A percentile compares a stretch with the other conserved stretches of the same genome.
Evolutionary conservation across 345 rosid genomes (phyloP).

Genomic region (Gossypium rotundifolium): DNA sequence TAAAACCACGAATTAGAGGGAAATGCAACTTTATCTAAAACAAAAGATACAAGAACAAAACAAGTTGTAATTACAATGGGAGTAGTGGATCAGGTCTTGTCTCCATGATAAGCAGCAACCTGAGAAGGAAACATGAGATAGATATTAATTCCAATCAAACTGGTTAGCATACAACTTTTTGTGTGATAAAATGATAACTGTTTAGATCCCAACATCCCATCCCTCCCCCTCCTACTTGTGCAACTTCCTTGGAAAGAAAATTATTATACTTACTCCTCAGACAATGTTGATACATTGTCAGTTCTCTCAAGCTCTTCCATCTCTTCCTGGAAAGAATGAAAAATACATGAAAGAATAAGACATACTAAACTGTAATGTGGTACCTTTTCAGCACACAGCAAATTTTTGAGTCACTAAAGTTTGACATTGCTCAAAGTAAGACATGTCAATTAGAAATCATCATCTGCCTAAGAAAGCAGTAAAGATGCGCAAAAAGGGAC

Average conservation of each 20-base stretch:
- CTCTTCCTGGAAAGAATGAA: conserved; percentile 41
- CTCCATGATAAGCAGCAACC: conserved; percentile 38
- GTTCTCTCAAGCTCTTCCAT: conserved; percentile 48
- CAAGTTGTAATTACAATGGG: conserved; percentile 38
- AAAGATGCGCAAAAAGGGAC: not conserved
- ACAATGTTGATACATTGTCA: conserved; percentile 38
- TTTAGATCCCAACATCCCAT: not conserved
- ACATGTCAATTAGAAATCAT: not conserved
- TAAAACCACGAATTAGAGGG: conserved; percentile 5
- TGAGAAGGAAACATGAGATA: conserved; percentile 17
- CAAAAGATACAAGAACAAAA: not conserved
- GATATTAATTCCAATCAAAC: conserved; percentile 9
- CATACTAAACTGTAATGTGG: not conserved
- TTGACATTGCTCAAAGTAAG: not conserved
- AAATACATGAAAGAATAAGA: conserved; percentile 7
- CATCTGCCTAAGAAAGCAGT: not conserved
- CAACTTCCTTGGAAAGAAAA: not conserved
- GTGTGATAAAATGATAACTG: not conserved
- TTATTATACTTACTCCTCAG: conserved; percentile 54
- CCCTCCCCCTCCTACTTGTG: not conserved
- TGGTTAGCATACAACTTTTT: not conserved
- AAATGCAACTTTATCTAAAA: not conserved
- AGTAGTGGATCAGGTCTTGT: conserved; percentile 52
- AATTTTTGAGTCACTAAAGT: not conserved
- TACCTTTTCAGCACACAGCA: not conserved